A percentile compares a stretch with the other conserved stretches of the same genome.
Evolutionary conservation across 805 yeast species (phyloP).

Genomic region (Myxozyma udenii): DNA sequence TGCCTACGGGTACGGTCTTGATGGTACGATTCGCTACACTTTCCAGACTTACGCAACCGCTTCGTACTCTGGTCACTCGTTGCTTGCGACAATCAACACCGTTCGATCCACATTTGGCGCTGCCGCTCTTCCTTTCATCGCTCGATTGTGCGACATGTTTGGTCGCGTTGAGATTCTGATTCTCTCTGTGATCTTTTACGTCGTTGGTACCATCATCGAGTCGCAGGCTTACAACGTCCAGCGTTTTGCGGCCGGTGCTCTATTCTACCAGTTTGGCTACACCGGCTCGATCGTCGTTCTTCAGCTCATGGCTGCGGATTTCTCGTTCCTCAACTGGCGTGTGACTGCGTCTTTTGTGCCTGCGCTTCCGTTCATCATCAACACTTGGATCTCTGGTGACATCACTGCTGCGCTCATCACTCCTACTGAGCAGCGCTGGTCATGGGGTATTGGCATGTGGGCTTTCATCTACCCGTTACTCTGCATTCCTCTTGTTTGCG

Average conservation of each 20-base stretch:
- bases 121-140: slow-evolving; percentile 62
- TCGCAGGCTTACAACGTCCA: slow-evolving; percentile 58
- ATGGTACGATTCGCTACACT: slow-evolving; percentile 54
- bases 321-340: slow-evolving; percentile 69
- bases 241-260: slow-evolving; percentile 63
- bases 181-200: slow-evolving; percentile 53
- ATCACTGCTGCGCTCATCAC: slow-evolving; percentile 38
- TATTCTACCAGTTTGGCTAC: slow-evolving; percentile 55
- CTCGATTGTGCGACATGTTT: slow-evolving; percentile 62
- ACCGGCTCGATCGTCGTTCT: slow-evolving; percentile 60
- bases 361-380: slow-evolving; percentile 68
- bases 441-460: slow-evolving; percentile 80
- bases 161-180: slow-evolving; percentile 58
- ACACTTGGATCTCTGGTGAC: slow-evolving; percentile 73
- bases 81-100: slow-evolving; percentile 57
- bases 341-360: slow-evolving; percentile 62
- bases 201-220: slow-evolving; percentile 61
- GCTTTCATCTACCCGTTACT: slow-evolving; percentile 69
- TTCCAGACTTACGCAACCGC: slow-evolving; percentile 57
- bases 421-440: slow-evolving; percentile 43
- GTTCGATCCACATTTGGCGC: slow-evolving; percentile 61
- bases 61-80: slow-evolving; percentile 53
- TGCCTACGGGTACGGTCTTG: slow-evolving; percentile 60
- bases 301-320: slow-evolving; percentile 60
- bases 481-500: slow-evolving; percentile 55